These are phyloP conservation scores for Nemophila menziesii DNA, from an alignment of 257 asterid genomes.

Conservation along the genomic window DNA sequence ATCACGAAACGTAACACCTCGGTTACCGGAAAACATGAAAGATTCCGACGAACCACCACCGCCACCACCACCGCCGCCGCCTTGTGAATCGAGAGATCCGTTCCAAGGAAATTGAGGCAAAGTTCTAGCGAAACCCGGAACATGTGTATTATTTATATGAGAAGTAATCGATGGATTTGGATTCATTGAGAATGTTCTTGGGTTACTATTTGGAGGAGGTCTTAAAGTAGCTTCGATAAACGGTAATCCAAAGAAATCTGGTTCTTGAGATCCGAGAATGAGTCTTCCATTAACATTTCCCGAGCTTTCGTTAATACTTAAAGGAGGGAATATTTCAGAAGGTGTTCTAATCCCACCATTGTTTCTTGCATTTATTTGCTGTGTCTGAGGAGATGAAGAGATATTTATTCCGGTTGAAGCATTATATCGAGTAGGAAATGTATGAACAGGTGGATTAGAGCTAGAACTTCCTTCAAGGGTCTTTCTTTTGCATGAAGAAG, in stretches of 20 bases:
- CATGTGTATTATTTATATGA: constrained; percentile 24
- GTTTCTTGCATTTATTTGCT: constrained; percentile 29
- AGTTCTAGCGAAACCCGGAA: constrained; percentile 32
- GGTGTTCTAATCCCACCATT: constrained; percentile 24
- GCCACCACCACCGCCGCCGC: too few relatives aligned
- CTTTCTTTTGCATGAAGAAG: constrained; percentile 79
- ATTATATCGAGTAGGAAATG: constrained; percentile 25
- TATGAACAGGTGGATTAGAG: constrained; percentile 34
- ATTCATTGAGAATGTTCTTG: constrained; percentile 23
- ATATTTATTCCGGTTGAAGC: constrained; percentile 32
- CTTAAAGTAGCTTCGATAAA: constrained; percentile 30
- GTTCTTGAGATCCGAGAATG: constrained; percentile 32
- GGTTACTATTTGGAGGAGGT: constrained; percentile 24
- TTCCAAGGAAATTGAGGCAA: constrained; percentile 37
- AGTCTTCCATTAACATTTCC: constrained; percentile 26
- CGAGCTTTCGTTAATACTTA: constrained; percentile 33
- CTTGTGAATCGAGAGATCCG: constrained; percentile 32
- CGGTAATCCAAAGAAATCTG: constrained; percentile 23
- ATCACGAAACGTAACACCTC: constrained; percentile 27
- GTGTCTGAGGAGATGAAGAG: constrained; percentile 7
- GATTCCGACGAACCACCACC: constrained; percentile 39
- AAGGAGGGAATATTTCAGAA: constrained; percentile 27
- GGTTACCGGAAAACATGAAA: constrained; percentile 30
- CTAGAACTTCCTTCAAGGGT: constrained; percentile 72
- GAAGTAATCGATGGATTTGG: constrained; percentile 27